A percentile compares a stretch with the other conserved stretches of the same genome.
These are phyloP conservation scores for Grosmannia serpens DNA, from an alignment of 2,329 filamentous ascomycete species.

Conservation along the genomic window DNA sequence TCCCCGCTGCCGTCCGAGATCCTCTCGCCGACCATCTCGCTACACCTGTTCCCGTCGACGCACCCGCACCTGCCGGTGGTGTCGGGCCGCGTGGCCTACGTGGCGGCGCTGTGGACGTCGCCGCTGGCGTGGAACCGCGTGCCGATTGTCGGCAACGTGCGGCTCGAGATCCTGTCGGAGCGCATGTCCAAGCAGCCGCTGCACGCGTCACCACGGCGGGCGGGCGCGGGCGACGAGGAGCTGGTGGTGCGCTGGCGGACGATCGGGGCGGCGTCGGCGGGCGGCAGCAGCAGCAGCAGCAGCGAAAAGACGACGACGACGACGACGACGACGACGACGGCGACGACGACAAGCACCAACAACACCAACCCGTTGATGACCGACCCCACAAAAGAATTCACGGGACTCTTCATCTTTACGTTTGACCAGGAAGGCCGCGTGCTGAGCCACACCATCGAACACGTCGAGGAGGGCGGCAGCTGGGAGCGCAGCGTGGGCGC, in stretches of 20 bases:
- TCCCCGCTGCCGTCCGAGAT: slow-evolving; percentile 62
- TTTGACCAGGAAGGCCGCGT: slow-evolving; percentile 83
- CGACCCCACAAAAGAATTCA: slow-evolving; percentile 54
- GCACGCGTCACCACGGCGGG: slow-evolving; percentile 27
- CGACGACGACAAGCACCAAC: not conserved
- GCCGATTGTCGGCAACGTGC: slow-evolving; percentile 82
- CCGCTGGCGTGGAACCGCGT: slow-evolving; percentile 92
- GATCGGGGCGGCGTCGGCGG: slow-evolving; percentile 20
- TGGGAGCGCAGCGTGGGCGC: slow-evolving; percentile 74
- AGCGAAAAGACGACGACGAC: not conserved
- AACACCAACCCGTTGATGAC: slow-evolving; percentile 13
- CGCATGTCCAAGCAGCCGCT: slow-evolving; percentile 59
- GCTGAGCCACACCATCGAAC: slow-evolving; percentile 83
- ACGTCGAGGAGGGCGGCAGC: slow-evolving; percentile 70
- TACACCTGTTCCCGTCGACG: slow-evolving; percentile 62
- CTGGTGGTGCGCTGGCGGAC: slow-evolving; percentile 88
- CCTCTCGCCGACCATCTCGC: slow-evolving; percentile 61
- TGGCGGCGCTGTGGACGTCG: slow-evolving; percentile 88
- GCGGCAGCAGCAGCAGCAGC: not conserved
- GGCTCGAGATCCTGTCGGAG: slow-evolving; percentile 77
- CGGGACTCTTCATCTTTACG: slow-evolving; percentile 87
- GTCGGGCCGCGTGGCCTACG: slow-evolving; percentile 79
- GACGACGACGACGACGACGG: not conserved
- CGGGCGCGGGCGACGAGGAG: slow-evolving; percentile 59
- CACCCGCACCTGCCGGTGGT: slow-evolving; percentile 88